Evolutionary conservation across 2,329 filamentous ascomycete genomes (phyloP), one percentile per base, ranked within the genome.

Genomic region (Tetracladium maxilliforme): DNA sequence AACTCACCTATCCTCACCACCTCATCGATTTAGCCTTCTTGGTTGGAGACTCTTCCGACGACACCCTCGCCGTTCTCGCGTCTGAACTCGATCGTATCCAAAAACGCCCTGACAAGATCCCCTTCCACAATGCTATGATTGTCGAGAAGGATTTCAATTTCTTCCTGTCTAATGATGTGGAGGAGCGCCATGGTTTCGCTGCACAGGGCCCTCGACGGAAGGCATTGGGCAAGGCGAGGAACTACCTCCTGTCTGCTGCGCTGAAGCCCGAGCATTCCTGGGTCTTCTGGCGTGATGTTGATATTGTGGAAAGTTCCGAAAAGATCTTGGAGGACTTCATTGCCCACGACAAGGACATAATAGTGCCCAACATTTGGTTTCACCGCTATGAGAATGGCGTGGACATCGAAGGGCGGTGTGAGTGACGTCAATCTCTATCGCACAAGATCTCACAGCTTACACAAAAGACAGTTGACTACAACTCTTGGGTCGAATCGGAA

Each of bases 221-320:
- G 56, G 72, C 77, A 18, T 86, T 98, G 69, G 90, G 79, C 22
- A 73, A 67, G 38, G 90, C 90, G 15, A 71, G 90, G 39, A 98
- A 98, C 50, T 98, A 92, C 50, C 63, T 98, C 12, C 68, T 98
- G 3, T 70, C 73, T 16, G 64, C 82, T 1, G 77, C 90, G 4
- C 48, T 98, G 41, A 92, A 92, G 57, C 73, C 84, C 0, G 84
- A 95, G 33, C 90, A 98, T 48, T 87, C 84, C 7, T 98, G 90
- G 90, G 86, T 95, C 7, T 95, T 94, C 51, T 98, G 90, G 90
- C 72, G 90, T 31, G 90, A 98, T 48, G 86, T 93, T 24, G 90
- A 98, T 50, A 94, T 98, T 40, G 73, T 81, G 23, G 86, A 98
- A 45, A 92, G 79, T 47, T 83, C 87, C 3, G 65, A 68, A 34